Base-by-base conservation (phyloP, 345 rosid species). In the Nephelium lappaceum region DNA sequence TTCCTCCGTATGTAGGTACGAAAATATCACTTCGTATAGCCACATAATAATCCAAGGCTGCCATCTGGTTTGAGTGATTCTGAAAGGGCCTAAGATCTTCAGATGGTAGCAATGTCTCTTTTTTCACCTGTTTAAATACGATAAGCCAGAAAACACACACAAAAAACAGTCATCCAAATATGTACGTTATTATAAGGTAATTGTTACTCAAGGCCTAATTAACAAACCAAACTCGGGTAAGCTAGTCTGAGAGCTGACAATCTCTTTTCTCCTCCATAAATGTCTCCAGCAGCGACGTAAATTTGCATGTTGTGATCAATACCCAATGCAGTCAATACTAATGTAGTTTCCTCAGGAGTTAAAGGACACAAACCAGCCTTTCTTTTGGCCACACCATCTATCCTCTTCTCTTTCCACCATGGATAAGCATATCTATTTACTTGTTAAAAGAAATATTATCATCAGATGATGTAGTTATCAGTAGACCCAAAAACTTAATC, bases 391-490 rank as follows among this genome's bases (percentile, higher is more conserved):
- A 65, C 83, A 11, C 87, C 82, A 74, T 89, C 80, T 27, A 85
- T 89, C n/a, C 53, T 77, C 21, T 89, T 87, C 72, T 87, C 90
- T 66, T 85, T 89, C 92, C 92, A 89, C 90, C 92, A 87, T 5
- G 92, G 89, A 80, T 84, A 84, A 10, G 86, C 87, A 76, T 85
- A 89, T 81, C 91, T 88, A 49, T 11, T 67, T 47, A n/a, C n/a
- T n/a, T n/a, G n/a, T n/a, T n/a, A n/a, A n/a, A n/a, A n/a, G n/a
- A n/a, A n/a, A n/a, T n/a, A n/a, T n/a, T n/a, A n/a, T n/a, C n/a
- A n/a, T n/a, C n/a, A n/a, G n/a, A n/a, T n/a, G n/a, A n/a, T n/a
- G n/a, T n/a, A n/a, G n/a, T n/a, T n/a, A n/a, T n/a, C n/a, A n/a
- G n/a, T n/a, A n/a, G n/a, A n/a, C n/a, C n/a, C n/a, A n/a, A n/a